Evolutionary conservation across 2,329 filamentous ascomycete species (phyloP).

Genomic region (Chaetomium strumarium): DNA sequence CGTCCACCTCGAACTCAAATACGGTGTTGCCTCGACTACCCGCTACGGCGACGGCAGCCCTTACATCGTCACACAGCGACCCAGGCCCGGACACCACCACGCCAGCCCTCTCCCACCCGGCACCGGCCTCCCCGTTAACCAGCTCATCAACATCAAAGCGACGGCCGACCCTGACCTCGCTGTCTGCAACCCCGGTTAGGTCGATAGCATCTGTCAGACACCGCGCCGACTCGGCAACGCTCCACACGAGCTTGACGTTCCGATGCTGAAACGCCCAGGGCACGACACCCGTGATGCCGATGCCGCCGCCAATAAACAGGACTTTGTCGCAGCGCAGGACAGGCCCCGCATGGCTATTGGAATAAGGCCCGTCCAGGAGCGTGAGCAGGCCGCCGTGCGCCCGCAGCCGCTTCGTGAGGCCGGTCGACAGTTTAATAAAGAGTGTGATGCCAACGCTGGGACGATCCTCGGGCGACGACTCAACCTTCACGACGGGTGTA

Average conservation of each 20-base stretch:
- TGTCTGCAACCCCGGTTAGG: conserved; percentile 24
- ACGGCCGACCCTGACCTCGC: conserved; percentile 31
- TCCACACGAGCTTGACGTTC: conserved; percentile 36
- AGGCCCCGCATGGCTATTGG: conserved; percentile 24
- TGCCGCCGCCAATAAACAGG: conserved; percentile 41
- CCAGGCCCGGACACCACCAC: conserved; percentile 39
- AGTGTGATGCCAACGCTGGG: conserved; percentile 30
- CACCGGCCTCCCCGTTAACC: conserved; percentile 28
- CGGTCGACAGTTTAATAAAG: conserved; percentile 32
- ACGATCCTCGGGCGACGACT: not conserved
- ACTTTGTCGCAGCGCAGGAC: conserved; percentile 32
- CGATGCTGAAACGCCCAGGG: conserved; percentile 30
- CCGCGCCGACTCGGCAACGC: conserved; percentile 25
- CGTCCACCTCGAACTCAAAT: conserved; percentile 22
- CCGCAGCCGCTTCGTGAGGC: conserved; percentile 32
- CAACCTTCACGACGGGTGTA: too few species aligned
- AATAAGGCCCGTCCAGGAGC: conserved; percentile 37
- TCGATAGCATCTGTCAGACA: conserved; percentile 26
- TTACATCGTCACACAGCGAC: conserved; percentile 36
- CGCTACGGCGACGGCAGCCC: conserved; percentile 26
- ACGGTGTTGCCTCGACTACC: conserved; percentile 6
- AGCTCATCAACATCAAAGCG: conserved; percentile 31
- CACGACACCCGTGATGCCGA: conserved; percentile 42
- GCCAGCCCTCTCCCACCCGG: conserved; percentile 29
- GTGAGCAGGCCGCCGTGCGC: conserved; percentile 27